Evolutionary conservation across 257 asterid genomes (phyloP).

Genomic region (Rubia yunnanensis): DNA sequence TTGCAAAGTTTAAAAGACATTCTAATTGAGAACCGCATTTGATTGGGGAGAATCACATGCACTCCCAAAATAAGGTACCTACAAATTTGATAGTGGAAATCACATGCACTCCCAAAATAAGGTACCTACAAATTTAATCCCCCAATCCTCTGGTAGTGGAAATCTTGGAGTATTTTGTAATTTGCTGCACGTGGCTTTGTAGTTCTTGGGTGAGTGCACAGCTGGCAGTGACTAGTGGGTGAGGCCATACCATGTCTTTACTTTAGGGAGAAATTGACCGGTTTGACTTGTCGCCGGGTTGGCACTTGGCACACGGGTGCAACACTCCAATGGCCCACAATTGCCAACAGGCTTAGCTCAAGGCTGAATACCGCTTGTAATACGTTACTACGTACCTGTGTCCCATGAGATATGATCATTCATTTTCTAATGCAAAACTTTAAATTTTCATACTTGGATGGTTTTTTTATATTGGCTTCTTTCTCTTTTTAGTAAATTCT

Average conservation of each 20-base stretch:
- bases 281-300: background rate
- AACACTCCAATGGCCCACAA: background rate
- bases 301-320: background rate
- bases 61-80: too few species aligned
- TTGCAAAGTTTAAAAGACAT: too few species aligned
- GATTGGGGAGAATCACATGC: too few species aligned
- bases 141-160: too few species aligned
- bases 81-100: too few species aligned
- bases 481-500: too few species aligned
- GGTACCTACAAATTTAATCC: too few species aligned
- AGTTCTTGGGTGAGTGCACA: background rate
- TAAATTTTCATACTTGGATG: too few species aligned
- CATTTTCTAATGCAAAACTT: background rate
- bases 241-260: background rate
- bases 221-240: background rate
- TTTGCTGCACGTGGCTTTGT: background rate
- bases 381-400: background rate
- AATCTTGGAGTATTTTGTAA: too few species aligned
- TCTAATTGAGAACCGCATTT: too few species aligned
- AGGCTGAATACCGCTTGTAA: background rate
- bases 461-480: too few species aligned
- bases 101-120: too few species aligned
- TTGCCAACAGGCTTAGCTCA: background rate
- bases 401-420: background rate
- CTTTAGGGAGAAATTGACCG: background rate